phyloP scores from a whole-genome alignment of 2,329 filamentous ascomycete species.

The Cladosporium sp. region DNA sequence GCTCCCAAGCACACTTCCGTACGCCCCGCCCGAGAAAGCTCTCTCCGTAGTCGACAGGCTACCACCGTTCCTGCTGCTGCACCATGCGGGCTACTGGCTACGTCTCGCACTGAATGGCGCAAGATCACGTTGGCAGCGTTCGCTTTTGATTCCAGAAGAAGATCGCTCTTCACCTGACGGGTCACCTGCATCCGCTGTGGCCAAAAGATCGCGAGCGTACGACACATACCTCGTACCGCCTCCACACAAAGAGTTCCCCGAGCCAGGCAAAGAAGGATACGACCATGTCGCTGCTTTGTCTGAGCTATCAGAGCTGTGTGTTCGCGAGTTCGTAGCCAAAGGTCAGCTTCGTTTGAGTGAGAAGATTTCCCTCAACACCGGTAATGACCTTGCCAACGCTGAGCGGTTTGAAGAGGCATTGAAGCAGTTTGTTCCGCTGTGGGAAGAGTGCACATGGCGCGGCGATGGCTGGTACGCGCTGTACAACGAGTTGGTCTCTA shows the following conservation, averaged over 20 bases:
- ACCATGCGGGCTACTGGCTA: conserved; percentile 65
- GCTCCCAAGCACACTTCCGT: conserved; percentile 33
- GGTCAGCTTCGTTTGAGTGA: conserved; percentile 57
- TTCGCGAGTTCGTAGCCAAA: conserved; percentile 51
- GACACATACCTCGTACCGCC: conserved; percentile 63
- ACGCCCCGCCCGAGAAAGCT: conserved; percentile 53
- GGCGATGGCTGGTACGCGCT: conserved; percentile 60
- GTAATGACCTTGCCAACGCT: conserved; percentile 53
- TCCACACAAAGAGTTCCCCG: conserved; percentile 56
- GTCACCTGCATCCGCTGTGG: conserved; percentile 56
- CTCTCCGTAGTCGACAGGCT: conserved; percentile 50
- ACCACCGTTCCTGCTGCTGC: conserved; percentile 60
- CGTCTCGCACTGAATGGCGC: conserved; percentile 55
- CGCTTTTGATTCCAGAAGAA: conserved; percentile 59
- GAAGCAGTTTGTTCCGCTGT: conserved; percentile 53
- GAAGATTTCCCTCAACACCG: conserved; percentile 55
- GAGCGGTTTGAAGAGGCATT: conserved; percentile 54
- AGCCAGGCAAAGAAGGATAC: conserved; percentile 46
- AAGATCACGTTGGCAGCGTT: conserved; percentile 51
- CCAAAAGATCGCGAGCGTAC: conserved; percentile 54
- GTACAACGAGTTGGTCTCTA: conserved; percentile 55
- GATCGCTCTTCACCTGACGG: conserved; percentile 57
- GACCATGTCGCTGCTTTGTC: conserved; percentile 56
- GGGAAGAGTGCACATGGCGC: conserved; percentile 60
- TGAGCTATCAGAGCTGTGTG: conserved; percentile 49